Evolutionary conservation across 2,329 filamentous ascomycete genomes (phyloP).

Genomic region (Plenodomus biglobosus): DNA sequence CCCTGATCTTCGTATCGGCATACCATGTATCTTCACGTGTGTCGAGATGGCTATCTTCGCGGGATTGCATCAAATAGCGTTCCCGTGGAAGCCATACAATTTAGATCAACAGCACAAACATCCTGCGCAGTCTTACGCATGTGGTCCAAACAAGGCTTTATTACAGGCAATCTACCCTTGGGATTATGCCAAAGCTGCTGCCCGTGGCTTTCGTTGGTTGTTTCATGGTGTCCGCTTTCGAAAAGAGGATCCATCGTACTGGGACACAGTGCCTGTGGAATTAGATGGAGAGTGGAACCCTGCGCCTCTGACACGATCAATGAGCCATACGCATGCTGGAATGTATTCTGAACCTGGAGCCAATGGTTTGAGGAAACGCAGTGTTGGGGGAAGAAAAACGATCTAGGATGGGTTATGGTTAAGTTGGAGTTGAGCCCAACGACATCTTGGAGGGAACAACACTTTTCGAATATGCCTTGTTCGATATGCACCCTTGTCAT

Average conservation of each 20-base stretch:
- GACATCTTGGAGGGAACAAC: no score
- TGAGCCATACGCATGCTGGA: not conserved
- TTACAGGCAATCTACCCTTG: conserved; percentile 75
- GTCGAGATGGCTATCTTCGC: conserved; percentile 84
- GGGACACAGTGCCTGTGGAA: not conserved
- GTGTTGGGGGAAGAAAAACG: not conserved
- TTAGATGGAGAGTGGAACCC: not conserved
- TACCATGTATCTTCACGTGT: conserved; percentile 75
- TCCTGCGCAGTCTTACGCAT: conserved; percentile 52
- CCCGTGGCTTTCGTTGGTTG: conserved; percentile 77
- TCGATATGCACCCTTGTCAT: no score
- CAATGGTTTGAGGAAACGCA: not conserved
- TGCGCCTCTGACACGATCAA: not conserved
- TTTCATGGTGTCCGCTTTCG: conserved; percentile 70
- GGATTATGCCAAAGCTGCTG: conserved; percentile 80
- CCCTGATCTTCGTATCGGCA: conserved; percentile 77
- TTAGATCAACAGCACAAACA: conserved; percentile 21
- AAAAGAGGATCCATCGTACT: conserved; percentile 47
- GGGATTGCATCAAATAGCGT: conserved; percentile 78
- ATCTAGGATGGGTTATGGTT: not conserved
- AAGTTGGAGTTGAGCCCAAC: not conserved
- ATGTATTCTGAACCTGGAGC: not conserved
- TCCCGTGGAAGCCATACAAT: conserved; percentile 72
- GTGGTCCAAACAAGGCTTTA: conserved; percentile 66
- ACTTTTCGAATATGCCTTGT: no score